phyloP scores from a whole-genome alignment of 495 filamentous ascomycete genomes.

The Massariosphaeria phaeospora region DNA sequence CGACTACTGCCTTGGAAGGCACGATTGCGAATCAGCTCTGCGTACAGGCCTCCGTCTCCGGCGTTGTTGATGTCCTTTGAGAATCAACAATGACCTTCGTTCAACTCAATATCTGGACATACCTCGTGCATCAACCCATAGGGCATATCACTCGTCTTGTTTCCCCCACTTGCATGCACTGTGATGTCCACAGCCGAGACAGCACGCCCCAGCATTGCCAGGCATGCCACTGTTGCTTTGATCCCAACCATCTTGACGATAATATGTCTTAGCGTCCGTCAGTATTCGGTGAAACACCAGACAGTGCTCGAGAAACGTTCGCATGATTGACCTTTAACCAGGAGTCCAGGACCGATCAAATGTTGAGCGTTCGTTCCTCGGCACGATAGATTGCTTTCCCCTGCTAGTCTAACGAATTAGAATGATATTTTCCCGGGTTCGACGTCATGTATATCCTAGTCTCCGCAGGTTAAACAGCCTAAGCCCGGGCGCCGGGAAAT shows the following conservation, averaged over 20 bases:
- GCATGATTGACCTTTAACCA: too few species aligned
- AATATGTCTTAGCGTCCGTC: too few species aligned
- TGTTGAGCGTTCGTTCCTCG: too few species aligned
- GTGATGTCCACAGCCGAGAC: slow-evolving; percentile 9
- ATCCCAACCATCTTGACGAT: background rate
- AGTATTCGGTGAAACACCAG: too few species aligned
- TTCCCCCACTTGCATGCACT: slow-evolving; percentile 14
- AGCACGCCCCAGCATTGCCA: background rate
- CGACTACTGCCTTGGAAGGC: slow-evolving; percentile 33
- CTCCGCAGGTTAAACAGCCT: too few species aligned
- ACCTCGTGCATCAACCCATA: slow-evolving; percentile 33
- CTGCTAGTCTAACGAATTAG: too few species aligned
- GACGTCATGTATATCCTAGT: too few species aligned
- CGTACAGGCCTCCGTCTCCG: slow-evolving; percentile 36
- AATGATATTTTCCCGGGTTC: too few species aligned
- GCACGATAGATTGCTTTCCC: too few species aligned
- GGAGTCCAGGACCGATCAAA: too few species aligned
- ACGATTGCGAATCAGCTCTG: slow-evolving; percentile 34
- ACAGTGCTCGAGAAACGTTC: too few species aligned
- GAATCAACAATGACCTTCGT: background rate
- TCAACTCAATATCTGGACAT: background rate
- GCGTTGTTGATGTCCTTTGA: slow-evolving; percentile 33
- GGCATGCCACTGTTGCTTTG: background rate
- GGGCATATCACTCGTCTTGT: slow-evolving; percentile 11
- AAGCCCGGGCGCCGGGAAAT: too few species aligned